These are phyloP conservation scores for Fusarium sp. DNA, from an alignment of 2,329 filamentous ascomycete genomes.

Conservation along the genomic window DNA sequence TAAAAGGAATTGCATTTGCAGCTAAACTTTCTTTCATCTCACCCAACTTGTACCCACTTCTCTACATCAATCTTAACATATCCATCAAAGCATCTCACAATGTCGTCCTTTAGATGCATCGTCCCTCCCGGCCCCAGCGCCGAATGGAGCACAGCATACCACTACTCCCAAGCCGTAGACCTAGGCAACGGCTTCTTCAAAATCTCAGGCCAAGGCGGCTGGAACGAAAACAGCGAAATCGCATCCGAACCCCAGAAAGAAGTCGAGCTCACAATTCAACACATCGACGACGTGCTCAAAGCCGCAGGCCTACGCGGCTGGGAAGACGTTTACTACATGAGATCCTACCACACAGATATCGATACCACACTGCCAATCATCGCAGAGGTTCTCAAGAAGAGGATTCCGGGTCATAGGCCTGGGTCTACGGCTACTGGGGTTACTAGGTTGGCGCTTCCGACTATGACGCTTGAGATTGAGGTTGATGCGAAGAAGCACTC, in stretches of 20 bases:
- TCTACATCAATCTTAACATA: background rate
- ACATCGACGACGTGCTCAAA: slow-evolving; percentile 40
- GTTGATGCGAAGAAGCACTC: slow-evolving; percentile 30
- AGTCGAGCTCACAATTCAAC: slow-evolving; percentile 35
- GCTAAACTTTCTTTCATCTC: background rate
- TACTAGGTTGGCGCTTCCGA: slow-evolving; percentile 28
- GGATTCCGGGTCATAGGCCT: slow-evolving; percentile 26
- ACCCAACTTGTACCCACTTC: background rate
- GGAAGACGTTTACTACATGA: slow-evolving; percentile 43
- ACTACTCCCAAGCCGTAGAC: slow-evolving; percentile 41
- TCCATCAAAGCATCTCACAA: background rate
- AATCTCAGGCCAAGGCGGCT: slow-evolving; percentile 40
- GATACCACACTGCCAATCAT: slow-evolving; percentile 17
- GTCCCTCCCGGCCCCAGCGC: slow-evolving; percentile 13
- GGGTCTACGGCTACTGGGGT: slow-evolving; percentile 16
- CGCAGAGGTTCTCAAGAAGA: slow-evolving; percentile 18
- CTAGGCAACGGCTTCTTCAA: slow-evolving; percentile 39
- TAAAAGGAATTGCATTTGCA: background rate
- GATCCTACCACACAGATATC: slow-evolving; percentile 40
- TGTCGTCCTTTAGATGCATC: slow-evolving; percentile 14
- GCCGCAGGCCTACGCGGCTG: slow-evolving; percentile 37
- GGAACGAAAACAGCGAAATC: slow-evolving; percentile 29
- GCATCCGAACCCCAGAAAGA: slow-evolving; percentile 18
- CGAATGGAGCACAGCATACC: slow-evolving; percentile 12
- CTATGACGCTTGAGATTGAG: slow-evolving; percentile 38